These are phyloP conservation scores for Lichtheimia ramosa DNA, from an alignment of 371 early-diverging fungal genomes.

Conservation along the genomic window DNA sequence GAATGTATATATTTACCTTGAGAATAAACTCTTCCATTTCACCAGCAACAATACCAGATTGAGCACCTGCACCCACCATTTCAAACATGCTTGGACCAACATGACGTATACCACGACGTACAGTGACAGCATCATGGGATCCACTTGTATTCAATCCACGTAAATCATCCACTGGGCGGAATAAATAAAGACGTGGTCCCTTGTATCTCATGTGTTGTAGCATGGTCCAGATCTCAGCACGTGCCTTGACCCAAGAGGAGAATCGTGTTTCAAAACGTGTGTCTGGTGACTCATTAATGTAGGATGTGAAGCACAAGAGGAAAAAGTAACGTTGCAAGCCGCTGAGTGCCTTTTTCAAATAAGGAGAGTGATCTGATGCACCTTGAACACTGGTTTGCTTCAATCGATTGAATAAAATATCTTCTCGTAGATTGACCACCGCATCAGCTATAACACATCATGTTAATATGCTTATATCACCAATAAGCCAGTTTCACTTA, in stretches of 20 bases:
- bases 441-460: constrained; percentile 50
- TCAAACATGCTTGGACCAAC: constrained; percentile 46
- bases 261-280: constrained; percentile 47
- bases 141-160: constrained; percentile 27
- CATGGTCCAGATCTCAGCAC: constrained; percentile 66
- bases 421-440: constrained; percentile 65
- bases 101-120: constrained; percentile 12
- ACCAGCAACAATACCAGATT: constrained; percentile 31
- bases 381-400: constrained; percentile 41
- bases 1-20: constrained; percentile 36
- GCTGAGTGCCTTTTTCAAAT: constrained; percentile 43
- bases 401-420: constrained; percentile 62
- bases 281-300: constrained; percentile 51
- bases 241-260: constrained; percentile 53
- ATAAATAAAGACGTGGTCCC: constrained; percentile 54
- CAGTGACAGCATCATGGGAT: not conserved
- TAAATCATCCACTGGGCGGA: constrained; percentile 71
- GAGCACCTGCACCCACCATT: constrained; percentile 43
- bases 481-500: no score
- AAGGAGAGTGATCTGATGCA: constrained; percentile 18
- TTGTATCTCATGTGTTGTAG: constrained; percentile 53
- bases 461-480: no score
- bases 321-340: constrained; percentile 71
- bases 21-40: constrained; percentile 64
- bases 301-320: constrained; percentile 61